These are phyloP conservation scores for Lipomyces orientalis DNA, from an alignment of 805 yeast genomes.

Conservation along the genomic window DNA sequence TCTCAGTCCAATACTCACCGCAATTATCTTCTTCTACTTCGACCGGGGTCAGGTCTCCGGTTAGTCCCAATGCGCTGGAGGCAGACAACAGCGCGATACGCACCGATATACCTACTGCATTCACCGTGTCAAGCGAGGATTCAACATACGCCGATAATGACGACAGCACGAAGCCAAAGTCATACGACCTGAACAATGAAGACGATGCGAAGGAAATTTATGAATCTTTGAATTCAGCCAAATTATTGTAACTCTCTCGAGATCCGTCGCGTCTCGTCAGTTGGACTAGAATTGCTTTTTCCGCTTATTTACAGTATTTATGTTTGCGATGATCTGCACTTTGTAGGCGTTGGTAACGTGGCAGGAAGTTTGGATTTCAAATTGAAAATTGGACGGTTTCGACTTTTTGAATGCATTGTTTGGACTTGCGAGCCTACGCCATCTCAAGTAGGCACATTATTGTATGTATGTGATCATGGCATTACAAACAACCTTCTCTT, in stretches of 20 bases:
- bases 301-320: neutral
- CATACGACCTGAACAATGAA: conserved; percentile 18
- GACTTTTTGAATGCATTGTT: neutral
- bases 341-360: neutral
- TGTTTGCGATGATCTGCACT: neutral
- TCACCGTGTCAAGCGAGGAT: neutral
- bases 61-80: neutral
- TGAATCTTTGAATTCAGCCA: conserved; percentile 1
- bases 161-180: neutral
- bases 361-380: neutral
- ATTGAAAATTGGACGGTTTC: too few relatives aligned
- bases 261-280: neutral
- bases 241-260: neutral
- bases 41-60: neutral
- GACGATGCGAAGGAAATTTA: conserved; percentile 19
- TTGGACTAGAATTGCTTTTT: neutral
- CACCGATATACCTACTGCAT: neutral
- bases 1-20: neutral
- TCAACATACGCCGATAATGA: neutral
- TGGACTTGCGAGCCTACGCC: neutral
- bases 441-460: too few relatives aligned
- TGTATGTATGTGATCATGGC: too few relatives aligned
- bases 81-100: neutral
- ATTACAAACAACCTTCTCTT: too few relatives aligned
- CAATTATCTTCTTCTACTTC: neutral